A percentile compares a stretch with the other conserved stretches of the same genome.
phyloP scores from a whole-genome alignment of 768 basidiomycete genomes.

The Boletellus ananas region DNA sequence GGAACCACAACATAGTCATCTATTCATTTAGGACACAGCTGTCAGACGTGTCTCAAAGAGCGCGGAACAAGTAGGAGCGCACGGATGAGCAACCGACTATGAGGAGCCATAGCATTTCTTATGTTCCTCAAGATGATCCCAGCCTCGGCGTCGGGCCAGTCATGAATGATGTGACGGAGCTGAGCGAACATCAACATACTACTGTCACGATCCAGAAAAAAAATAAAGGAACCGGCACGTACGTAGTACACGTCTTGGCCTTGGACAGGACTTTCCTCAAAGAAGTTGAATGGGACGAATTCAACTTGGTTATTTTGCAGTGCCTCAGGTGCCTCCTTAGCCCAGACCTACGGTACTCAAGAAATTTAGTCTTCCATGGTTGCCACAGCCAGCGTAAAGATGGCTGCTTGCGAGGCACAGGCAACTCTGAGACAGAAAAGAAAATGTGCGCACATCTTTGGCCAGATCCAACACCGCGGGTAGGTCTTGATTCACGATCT shows the following conservation, averaged over 20 bases:
- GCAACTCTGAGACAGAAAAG: neutral
- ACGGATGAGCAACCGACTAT: conserved; percentile 35
- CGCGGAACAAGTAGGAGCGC: conserved; percentile 1
- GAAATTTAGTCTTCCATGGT: neutral
- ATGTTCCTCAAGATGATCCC: conserved; percentile 30
- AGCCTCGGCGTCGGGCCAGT: conserved; percentile 36
- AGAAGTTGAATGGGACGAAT: neutral
- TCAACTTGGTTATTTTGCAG: neutral
- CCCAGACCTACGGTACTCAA: neutral
- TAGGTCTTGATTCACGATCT: conserved; percentile 27
- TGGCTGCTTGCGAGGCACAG: neutral
- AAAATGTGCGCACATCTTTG: conserved; percentile 11
- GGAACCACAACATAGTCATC: conserved; percentile 22
- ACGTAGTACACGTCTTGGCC: conserved; percentile 27
- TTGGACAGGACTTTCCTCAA: conserved; percentile 6
- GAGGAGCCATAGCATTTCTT: conserved; percentile 24
- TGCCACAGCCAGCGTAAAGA: too few species aligned
- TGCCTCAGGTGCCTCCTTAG: neutral
- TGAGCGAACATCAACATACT: neutral
- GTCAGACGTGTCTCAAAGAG: neutral
- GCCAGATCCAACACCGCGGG: conserved; percentile 25
- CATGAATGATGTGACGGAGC: conserved; percentile 31
- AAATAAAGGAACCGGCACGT: neutral
- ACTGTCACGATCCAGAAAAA: neutral
- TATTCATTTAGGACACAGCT: neutral